Conservation (phyloP, 1,284 basidiomycete genomes). For the Ganoderma sinense region DNA sequence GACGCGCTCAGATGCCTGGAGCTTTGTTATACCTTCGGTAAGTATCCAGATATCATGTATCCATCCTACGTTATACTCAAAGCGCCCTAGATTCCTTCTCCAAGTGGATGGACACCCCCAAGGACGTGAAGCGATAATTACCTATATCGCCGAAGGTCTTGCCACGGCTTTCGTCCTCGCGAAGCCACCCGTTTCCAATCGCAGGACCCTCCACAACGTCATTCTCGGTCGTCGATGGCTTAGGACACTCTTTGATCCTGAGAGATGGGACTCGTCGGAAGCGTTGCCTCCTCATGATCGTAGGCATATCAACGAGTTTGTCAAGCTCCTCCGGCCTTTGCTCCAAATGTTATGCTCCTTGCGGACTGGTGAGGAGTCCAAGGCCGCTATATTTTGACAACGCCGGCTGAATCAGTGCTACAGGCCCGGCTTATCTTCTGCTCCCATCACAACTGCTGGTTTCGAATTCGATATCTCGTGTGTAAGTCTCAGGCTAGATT, state of each 20-base stretch:
- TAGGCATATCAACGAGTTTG: background rate
- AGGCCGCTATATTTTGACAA: too few relatives aligned
- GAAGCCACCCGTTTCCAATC: background rate
- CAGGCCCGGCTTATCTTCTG: background rate
- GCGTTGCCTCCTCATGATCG: background rate
- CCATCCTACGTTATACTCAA: too few relatives aligned
- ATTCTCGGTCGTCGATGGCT: background rate
- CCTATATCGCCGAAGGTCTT: background rate
- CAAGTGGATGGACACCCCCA: background rate
- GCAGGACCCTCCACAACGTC: background rate
- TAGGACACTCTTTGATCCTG: background rate
- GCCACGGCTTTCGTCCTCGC: background rate
- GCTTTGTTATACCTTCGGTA: conserved; percentile 1
- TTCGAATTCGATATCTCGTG: background rate
- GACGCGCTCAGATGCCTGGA: background rate
- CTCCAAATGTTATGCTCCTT: background rate
- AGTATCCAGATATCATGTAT: too few relatives aligned
- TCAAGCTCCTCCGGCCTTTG: background rate
- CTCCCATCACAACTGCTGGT: background rate
- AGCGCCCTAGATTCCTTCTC: background rate
- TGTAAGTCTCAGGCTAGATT: too few relatives aligned
- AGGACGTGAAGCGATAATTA: background rate
- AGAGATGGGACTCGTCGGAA: background rate
- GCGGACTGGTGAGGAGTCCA: background rate
- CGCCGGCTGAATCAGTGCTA: background rate